Base-by-base conservation (phyloP, 371 early-diverging fungal species). In the Actinomortierella ambigua region DNA sequence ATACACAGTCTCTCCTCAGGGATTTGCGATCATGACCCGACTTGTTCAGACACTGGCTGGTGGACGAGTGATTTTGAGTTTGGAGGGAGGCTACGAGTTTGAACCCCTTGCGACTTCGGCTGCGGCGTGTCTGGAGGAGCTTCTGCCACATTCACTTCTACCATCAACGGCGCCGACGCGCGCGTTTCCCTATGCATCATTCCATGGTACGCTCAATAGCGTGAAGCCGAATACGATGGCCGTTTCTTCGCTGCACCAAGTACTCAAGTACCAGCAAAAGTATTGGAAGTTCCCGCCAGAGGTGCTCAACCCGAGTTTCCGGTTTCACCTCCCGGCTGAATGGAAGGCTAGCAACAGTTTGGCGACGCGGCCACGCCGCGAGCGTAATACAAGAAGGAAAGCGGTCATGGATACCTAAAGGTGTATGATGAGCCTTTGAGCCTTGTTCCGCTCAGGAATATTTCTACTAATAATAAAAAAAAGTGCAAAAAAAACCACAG, bases 151-250 rank as follows among this genome's bases (percentile, higher is more conserved):
- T 22, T 71, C 73, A 0, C 63, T 71, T 40, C 48, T 71, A 20
- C 73, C 73, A 0, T 66, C 73, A 15, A 71, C 60, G 3, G 66
- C 73, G 0, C 50, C 66, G 18, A 71, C 66, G 11, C 66, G 73
- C 2, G 66, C 78, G 13, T 61, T 78, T 41, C 70, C 79, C 15
- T 71, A 61, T 41, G 77, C 80, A 24, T 79, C 79, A 9, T 80
- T 79, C 44, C 66, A 79, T 26, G 78, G 77, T 17, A 76, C 84
- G 18, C 47, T 86, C 20, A 78, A 82, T 48, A 77, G 78, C 13
- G 79, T 83, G 39, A 86, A 84, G 34, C 86, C 86, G 0, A 86
- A 86, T 57, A 70, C 75, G 9, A 83, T 82, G 34, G 83, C 83
- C 0, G 80, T 84, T 2, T 77, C 80, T 9, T 80, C 81, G 1